Evolutionary conservation across 495 filamentous ascomycete genomes (phyloP), one percentile per base, ranked within the genome.

Genomic region (Aspergillus homomorphus): DNA sequence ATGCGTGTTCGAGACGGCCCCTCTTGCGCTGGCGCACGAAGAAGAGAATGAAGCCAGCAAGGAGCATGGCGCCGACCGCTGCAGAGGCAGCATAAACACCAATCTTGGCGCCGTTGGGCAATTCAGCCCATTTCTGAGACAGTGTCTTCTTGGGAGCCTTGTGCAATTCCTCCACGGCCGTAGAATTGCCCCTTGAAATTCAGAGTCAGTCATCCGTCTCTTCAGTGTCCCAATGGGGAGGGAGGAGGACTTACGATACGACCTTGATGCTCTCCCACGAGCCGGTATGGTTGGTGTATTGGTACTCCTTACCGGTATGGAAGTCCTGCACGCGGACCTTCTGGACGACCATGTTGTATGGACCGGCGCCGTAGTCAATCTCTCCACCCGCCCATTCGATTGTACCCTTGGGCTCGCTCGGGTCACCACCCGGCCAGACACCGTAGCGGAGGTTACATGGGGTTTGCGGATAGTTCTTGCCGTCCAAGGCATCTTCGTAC

Each of bases 371-470:
- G 75, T 88, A 95, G 71, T 92, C 82, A 23, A 88, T 89, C 56
- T 73, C 59, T 56, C 91, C 91, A 49, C 90, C 90, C 60, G 91
- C 90, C 91, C 91, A 96, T 49, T 89, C 73, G 56, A 83, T 77
- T 33, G 76, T 83, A 57, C 81, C 79, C 54, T 82, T 69, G 9
- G 82, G 67, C 66, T 93, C 92, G 62, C 69, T 69, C 1, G 86
- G 70, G 66, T 95, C 92, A 68, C 93, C 93, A 63, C 88, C 93
- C 51, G 86, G 82, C 94, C 94, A 97, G 54, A 87, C 78, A 56
- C 94, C 94, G 53, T 96, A 79, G 67, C 90, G 90, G 63, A 96
- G 71, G 58, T 88, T 84, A 86, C 92, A 91, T 3, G 93, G 93
- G 1, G 91, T 93, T 72, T 97, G 93, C 3, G 94, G 94, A 72